Base-by-base conservation (phyloP, 2,329 filamentous ascomycete species). In the Penicillium sp. region DNA sequence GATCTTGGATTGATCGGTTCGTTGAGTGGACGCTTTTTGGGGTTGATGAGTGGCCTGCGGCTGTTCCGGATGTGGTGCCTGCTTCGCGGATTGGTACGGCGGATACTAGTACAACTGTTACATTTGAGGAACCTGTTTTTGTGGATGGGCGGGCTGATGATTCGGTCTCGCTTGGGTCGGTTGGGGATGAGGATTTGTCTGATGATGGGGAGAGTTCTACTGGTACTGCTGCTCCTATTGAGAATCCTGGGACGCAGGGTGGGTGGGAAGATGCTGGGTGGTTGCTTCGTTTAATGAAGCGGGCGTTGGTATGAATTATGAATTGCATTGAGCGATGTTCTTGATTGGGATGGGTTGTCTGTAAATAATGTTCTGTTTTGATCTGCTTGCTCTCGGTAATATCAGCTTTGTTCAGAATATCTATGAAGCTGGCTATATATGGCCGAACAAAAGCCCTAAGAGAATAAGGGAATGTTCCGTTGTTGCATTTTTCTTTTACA, bases 201-300 rank as follows among this genome's bases (percentile, higher is more conserved):
- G 66, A 72, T 18, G 66, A 72, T 38, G 65, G 61, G 26, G 56
- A 50, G n/a, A 10, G 16, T 14, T 10, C 32, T 39, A 31, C 11
- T 26, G 18, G 10, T 5, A 13, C 6, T 39, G 1, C 55, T 26
- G 43, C 44, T 2, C 16, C 59, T 29, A 66, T 71, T 40, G 74
- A 77, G 55, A 76, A 69, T 29, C 65, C 72, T 2, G 71, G 72
- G 7, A 66, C 70, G 2, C 59, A 68, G 18, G 81, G 80, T 5
- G 81, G 81, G 0, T 85, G 83, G 83, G 76, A 80, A 57, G 83
- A 85, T 72, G 82, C 81, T 32, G 77, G 79, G 31, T 85, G 83
- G 83, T 65, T 85, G 56, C 69, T 85, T 55, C 80, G 80, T 48
- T 78, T 82, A 40, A 81, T 82, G 49, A 74, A 67, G 56, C 69